Evolutionary conservation across 345 rosid species (phyloP).

Genomic region (Pistacia atlantica): DNA sequence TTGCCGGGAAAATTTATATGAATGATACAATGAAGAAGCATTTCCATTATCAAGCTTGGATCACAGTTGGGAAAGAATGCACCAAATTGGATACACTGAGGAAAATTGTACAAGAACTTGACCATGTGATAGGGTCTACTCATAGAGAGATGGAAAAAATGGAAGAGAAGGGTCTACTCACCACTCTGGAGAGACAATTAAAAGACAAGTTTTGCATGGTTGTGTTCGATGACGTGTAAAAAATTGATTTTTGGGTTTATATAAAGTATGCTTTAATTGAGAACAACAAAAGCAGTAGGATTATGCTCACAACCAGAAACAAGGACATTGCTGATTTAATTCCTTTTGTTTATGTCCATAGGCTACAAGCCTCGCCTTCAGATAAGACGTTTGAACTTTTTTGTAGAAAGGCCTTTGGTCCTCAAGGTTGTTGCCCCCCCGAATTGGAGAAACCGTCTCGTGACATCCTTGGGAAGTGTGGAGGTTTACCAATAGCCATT

Average conservation of each 20-base stretch:
- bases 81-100: not conserved
- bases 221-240: constrained; percentile 29
- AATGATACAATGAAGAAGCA: not conserved
- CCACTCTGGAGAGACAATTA: constrained; percentile 7
- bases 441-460: constrained; percentile 5
- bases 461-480: constrained; percentile 16
- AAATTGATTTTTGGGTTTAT: constrained; percentile 15
- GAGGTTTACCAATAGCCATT: constrained; percentile 29
- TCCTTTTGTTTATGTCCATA: not conserved
- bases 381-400: constrained; percentile 9
- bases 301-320: constrained; percentile 20
- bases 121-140: not conserved
- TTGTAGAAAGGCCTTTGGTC: constrained; percentile 9
- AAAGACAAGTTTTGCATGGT: constrained; percentile 13
- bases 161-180: constrained; percentile 2
- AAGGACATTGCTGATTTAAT: not conserved
- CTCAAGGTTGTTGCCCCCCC: constrained; percentile 5
- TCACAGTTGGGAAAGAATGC: constrained; percentile 10
- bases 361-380: constrained; percentile 12
- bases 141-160: not conserved
- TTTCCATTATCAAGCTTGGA: constrained; percentile 28
- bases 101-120: not conserved
- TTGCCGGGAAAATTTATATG: constrained; percentile 15
- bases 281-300: constrained; percentile 17
- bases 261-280: constrained; percentile 21